Conservation (phyloP, 2,329 filamentous ascomycete species). For the Ilyonectria robusta region DNA sequence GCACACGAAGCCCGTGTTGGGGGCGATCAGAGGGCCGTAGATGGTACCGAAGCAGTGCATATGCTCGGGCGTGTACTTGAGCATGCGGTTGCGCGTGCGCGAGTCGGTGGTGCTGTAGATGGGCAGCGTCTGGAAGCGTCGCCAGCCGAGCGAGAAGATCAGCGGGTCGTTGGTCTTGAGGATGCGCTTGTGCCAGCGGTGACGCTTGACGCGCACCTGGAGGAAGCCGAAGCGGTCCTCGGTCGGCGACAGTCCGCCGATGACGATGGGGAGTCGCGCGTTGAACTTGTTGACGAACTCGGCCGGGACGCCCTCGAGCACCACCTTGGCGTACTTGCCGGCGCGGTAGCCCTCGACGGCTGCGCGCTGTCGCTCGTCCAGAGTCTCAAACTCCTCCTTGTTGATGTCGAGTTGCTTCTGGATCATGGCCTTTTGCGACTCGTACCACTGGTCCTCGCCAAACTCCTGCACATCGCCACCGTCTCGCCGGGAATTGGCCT, state of each 20-base stretch:
- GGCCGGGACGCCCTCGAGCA: constrained; percentile 89
- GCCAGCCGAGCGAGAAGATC: constrained; percentile 97
- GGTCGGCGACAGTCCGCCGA: constrained; percentile 92
- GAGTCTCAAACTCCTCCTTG: constrained; percentile 88
- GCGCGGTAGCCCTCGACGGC: constrained; percentile 92
- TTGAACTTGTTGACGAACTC: constrained; percentile 91
- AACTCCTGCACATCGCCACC: constrained; percentile 82
- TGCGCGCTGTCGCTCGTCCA: constrained; percentile 87
- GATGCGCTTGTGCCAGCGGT: constrained; percentile 99
- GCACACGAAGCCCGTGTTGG: constrained; percentile 95
- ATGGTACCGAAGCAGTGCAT: constrained; percentile 99
- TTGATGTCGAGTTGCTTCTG: constrained; percentile 99
- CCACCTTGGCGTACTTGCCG: constrained; percentile 92
- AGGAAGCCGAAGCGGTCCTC: constrained; percentile 97
- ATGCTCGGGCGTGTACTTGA: constrained; percentile 99
- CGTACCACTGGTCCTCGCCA: constrained; percentile 99
- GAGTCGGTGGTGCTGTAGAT: constrained; percentile 97
- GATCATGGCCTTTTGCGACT: constrained; percentile 92
- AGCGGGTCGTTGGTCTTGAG: constrained; percentile 98
- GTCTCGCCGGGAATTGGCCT: constrained; percentile 81
- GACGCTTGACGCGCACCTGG: constrained; percentile 95
- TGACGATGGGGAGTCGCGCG: constrained; percentile 84
- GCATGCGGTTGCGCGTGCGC: constrained; percentile 93
- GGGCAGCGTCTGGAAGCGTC: constrained; percentile 91
- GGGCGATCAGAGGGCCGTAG: constrained; percentile 94